Evolutionary conservation across 129 eudicot species (phyloP).

Genomic region (Escallonia herrerae): DNA sequence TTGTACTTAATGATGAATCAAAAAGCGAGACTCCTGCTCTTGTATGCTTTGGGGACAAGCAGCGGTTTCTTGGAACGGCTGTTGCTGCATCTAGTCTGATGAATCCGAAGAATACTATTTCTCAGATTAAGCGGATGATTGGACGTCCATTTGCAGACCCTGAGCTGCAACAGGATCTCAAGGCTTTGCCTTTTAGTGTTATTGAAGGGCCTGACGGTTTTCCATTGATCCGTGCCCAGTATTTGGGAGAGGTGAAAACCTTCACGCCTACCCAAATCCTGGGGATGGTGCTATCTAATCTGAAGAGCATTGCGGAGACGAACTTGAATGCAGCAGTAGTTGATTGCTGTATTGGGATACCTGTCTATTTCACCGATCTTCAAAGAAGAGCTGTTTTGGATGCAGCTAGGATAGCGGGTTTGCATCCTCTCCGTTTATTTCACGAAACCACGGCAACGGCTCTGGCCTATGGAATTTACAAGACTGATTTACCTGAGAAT

Average conservation of each 20-base stretch:
- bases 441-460: constrained; percentile 72
- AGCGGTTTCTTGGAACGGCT: constrained; percentile 80
- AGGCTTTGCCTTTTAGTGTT: constrained; percentile 39
- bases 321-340: constrained; percentile 54
- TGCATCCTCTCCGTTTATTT: constrained; percentile 46
- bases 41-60: constrained; percentile 90
- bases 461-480: constrained; percentile 57
- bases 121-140: constrained; percentile 50
- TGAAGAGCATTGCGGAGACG: constrained; percentile 54
- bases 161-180: constrained; percentile 47
- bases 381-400: constrained; percentile 59
- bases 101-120: constrained; percentile 53
- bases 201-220: constrained; percentile 59
- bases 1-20: constrained; percentile 82
- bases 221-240: constrained; percentile 43
- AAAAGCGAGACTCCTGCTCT: constrained; percentile 86
- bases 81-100: constrained; percentile 65
- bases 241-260: constrained; percentile 45
- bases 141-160: constrained; percentile 55
- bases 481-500: constrained; percentile 58
- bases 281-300: constrained; percentile 52
- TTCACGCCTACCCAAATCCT: constrained; percentile 57
- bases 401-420: constrained; percentile 61
- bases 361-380: constrained; percentile 58
- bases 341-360: constrained; percentile 64